These are phyloP conservation scores for Coccomyxa sp. DNA, from an alignment of 139 green algal genomes.

Conservation along the genomic window DNA sequence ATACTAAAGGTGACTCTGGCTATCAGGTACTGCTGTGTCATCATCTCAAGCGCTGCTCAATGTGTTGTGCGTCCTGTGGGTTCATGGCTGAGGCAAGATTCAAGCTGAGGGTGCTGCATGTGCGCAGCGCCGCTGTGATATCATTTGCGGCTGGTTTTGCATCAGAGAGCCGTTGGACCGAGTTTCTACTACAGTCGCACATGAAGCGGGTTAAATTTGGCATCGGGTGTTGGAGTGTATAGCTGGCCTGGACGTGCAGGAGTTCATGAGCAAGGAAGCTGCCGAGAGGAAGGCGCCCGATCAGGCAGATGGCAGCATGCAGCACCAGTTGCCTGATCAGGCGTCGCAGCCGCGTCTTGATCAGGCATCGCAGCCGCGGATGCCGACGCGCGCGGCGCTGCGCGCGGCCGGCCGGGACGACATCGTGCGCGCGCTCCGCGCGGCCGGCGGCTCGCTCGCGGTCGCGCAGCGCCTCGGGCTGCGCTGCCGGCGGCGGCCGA, in stretches of 20 bases:
- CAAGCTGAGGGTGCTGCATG: not conserved
- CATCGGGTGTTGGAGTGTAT: not conserved
- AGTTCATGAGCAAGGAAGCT: not conserved
- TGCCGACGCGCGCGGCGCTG: conserved; percentile 26
- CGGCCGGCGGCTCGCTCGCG: conserved; percentile 29
- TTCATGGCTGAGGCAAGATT: not conserved
- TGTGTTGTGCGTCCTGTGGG: not conserved
- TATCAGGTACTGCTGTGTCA: not conserved
- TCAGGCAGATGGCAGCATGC: too few relatives aligned
- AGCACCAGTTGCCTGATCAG: too few relatives aligned
- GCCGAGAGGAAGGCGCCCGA: not conserved
- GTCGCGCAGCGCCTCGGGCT: conserved; percentile 27
- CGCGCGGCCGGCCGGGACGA: conserved; percentile 13
- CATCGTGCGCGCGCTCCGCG: conserved; percentile 10
- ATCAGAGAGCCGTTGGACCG: too few relatives aligned
- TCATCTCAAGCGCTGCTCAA: not conserved
- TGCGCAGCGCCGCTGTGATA: not conserved
- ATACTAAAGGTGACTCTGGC: not conserved
- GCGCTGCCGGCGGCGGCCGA: conserved; percentile 20
- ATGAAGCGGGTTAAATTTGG: too few relatives aligned
- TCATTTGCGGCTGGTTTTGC: too few relatives aligned
- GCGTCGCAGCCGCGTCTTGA: too few relatives aligned
- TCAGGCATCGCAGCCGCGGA: not conserved
- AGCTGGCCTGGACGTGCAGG: not conserved
- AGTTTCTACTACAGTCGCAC: too few relatives aligned